Evolutionary conservation across 192 early-diverging fungal species (phyloP), one percentile per base, ranked within the genome.

Genomic region (Coemansia sp.): DNA sequence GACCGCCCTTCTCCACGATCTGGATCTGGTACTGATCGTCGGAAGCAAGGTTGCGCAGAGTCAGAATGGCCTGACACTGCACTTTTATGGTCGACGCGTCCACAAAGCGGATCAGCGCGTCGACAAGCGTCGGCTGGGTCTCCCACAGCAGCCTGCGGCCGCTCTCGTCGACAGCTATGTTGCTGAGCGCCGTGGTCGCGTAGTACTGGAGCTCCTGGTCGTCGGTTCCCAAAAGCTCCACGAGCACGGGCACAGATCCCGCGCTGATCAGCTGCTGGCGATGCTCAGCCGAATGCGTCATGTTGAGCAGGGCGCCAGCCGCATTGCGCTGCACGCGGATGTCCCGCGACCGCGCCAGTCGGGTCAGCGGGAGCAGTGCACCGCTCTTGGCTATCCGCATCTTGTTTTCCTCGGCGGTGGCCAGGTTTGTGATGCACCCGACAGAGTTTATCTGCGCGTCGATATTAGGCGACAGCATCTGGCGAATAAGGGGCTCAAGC

Each of bases 391-490:
- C 90, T 69, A 95, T 94, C 66, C 84, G 86, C 55, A 85, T 86
- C 75, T 95, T 95, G 83, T 94, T 95, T 51, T 90, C 92, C 55
- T 95, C 92, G 83, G 69, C 62, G 4, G 93, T 94, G 6, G 93
- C 91, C 59, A 95, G 84, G 54, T 95, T 95, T 0, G 93, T 95
- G 62, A 95, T 92, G 77, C 93, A 95, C 14, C 93, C 93, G 18
- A 94, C 93, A 13, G 93, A 91, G 74, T 95, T 95, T 67, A 90
- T 91, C 75, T 93, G 91, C n/a, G 93, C 91, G 64, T 95, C 93
- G 25, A 91, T 85, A 61, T 93, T 92, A 13, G 85, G 84, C 25
- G 88, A 88, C 53, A 88, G 82, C 91, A 94, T 93, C 71, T 93
- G 87, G 46, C 87, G 85, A 64, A 94, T 89, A 24, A 95, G 85